phyloP scores from a whole-genome alignment of 495 filamentous ascomycete genomes.

The Annulohypoxylon maeteangense region DNA sequence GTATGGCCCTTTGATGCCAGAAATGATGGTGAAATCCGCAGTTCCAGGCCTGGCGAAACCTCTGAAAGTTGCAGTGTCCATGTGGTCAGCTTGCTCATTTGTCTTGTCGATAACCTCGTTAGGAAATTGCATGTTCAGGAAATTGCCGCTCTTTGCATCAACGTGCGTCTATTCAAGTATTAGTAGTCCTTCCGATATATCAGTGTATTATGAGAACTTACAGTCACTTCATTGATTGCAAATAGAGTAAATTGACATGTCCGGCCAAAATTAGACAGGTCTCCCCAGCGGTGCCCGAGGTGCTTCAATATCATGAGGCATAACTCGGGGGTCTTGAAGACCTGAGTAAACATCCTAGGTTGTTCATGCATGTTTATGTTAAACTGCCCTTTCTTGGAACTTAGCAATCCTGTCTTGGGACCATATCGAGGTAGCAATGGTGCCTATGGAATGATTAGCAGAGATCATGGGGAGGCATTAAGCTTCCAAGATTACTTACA shows the following conservation, averaged over 20 bases:
- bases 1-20: slow-evolving; percentile 1
- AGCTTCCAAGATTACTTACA: slow-evolving; percentile 27
- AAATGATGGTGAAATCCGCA: slow-evolving; percentile 3
- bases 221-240: slow-evolving; percentile 2
- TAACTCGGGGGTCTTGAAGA: slow-evolving; percentile 31
- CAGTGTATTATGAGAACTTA: background rate
- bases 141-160: slow-evolving; percentile 10
- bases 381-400: background rate
- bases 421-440: slow-evolving; percentile 10
- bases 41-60: background rate
- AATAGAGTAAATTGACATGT: slow-evolving; percentile 30
- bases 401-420: background rate
- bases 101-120: slow-evolving; percentile 4
- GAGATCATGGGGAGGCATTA: background rate
- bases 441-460: slow-evolving; percentile 25
- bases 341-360: background rate
- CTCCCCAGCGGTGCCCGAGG: slow-evolving; percentile 31
- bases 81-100: background rate
- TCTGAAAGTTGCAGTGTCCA: background rate
- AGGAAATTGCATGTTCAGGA: slow-evolving; percentile 13
- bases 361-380: slow-evolving; percentile 2
- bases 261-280: slow-evolving; percentile 33
- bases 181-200: background rate
- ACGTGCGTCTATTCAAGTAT: slow-evolving; percentile 20
- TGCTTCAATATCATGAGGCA: slow-evolving; percentile 8